These are phyloP conservation scores for Hapsidospora chrysogenum DNA, from an alignment of 495 filamentous ascomycete genomes.

Conservation along the genomic window DNA sequence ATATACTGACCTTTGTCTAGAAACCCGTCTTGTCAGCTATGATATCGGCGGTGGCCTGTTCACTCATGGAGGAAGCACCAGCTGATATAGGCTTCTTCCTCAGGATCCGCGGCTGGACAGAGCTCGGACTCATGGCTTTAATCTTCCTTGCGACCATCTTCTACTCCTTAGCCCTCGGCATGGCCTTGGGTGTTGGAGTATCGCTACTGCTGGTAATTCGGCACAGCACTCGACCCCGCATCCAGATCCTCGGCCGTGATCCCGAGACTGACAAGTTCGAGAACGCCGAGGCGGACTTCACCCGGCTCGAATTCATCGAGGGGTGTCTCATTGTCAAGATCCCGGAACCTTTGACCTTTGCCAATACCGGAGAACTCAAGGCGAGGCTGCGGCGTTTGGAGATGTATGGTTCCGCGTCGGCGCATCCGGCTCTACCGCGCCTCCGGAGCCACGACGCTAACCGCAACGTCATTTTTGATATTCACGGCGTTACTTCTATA, in stretches of 20 bases:
- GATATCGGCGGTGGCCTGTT: slow-evolving; percentile 91
- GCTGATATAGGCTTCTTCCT: slow-evolving; percentile 84
- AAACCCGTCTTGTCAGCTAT: slow-evolving; percentile 89
- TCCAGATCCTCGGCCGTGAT: slow-evolving; percentile 89
- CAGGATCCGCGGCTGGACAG: slow-evolving; percentile 65
- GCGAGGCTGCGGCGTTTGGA: slow-evolving; percentile 68
- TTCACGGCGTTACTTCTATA: slow-evolving; percentile 83
- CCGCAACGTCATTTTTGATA: slow-evolving; percentile 85
- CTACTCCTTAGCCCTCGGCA: slow-evolving; percentile 71
- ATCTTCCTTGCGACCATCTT: slow-evolving; percentile 90
- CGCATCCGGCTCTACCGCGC: slow-evolving; percentile 75
- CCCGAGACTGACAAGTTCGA: slow-evolving; percentile 71
- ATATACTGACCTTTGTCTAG: slow-evolving; percentile 20
- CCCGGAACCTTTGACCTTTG: slow-evolving; percentile 89
- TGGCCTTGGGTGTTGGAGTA: slow-evolving; percentile 75
- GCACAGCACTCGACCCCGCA: slow-evolving; percentile 78
- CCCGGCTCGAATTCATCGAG: slow-evolving; percentile 71
- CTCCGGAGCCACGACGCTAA: slow-evolving; percentile 58
- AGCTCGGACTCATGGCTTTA: slow-evolving; percentile 70
- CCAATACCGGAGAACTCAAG: slow-evolving; percentile 89
- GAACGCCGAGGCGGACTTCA: slow-evolving; percentile 68
- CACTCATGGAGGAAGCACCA: slow-evolving; percentile 87
- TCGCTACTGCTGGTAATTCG: slow-evolving; percentile 80
- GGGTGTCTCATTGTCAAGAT: slow-evolving; percentile 93
- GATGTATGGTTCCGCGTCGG: slow-evolving; percentile 64